These are phyloP conservation scores for Tricholoma bakamatsutake DNA, from an alignment of 768 basidiomycete genomes.

Conservation along the genomic window DNA sequence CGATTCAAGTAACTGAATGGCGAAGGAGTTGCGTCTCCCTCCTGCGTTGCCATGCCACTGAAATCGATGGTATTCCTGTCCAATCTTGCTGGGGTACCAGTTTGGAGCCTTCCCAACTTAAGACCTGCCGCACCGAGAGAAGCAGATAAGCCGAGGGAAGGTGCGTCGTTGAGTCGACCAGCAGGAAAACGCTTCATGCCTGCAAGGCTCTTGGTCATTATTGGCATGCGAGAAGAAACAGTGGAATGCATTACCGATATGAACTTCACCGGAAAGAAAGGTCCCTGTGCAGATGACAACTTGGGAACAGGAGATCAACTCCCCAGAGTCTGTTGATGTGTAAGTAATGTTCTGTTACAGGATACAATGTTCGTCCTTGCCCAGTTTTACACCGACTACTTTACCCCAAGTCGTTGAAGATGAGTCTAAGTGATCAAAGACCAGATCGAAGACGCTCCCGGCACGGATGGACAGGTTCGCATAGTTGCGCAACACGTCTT, in stretches of 20 bases:
- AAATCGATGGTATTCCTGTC: conserved; percentile 70
- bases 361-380: conserved; percentile 25
- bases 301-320: conserved; percentile 68
- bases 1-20: conserved; percentile 76
- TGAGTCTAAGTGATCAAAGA: conserved; percentile 47
- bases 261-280: conserved; percentile 87
- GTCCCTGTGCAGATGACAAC: conserved; percentile 91
- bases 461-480: conserved; percentile 63
- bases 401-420: conserved; percentile 40
- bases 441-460: conserved; percentile 74
- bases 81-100: conserved; percentile 80
- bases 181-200: conserved; percentile 73
- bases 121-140: conserved; percentile 75
- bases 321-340: conserved; percentile 53
- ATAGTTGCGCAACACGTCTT: conserved; percentile 57
- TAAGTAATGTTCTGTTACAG: background rate
- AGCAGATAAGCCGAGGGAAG: conserved; percentile 68
- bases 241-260: conserved; percentile 52
- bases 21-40: conserved; percentile 56
- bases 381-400: conserved; percentile 62
- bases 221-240: background rate
- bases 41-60: conserved; percentile 49
- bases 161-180: conserved; percentile 67
- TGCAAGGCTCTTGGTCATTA: conserved; percentile 17
- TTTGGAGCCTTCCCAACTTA: conserved; percentile 77